Percentiles rank a stretch among this genome's conserved stretches.
phyloP scores from a whole-genome alignment of 768 basidiomycete species.

The Hericium rajendrae region DNA sequence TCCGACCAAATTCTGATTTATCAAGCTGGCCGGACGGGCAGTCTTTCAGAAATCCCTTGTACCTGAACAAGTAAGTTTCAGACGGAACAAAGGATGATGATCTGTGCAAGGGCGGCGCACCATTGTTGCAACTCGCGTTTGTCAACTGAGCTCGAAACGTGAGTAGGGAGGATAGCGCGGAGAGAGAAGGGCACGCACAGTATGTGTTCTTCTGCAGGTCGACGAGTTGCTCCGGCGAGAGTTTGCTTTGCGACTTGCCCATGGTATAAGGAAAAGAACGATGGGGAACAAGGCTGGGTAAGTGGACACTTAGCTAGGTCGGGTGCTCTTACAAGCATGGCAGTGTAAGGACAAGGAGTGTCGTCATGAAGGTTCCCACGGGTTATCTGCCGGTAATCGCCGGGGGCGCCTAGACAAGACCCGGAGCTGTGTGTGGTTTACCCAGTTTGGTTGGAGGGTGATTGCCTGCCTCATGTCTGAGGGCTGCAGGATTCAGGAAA shows the following conservation, averaged over 20 bases:
- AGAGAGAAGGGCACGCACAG: constrained; percentile 41
- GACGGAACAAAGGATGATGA: constrained; percentile 3
- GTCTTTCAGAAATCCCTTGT: constrained; percentile 99
- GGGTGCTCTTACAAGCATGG: neutral
- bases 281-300: too few species aligned
- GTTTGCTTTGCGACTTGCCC: constrained; percentile 97
- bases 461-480: constrained; percentile 3
- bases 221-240: constrained; percentile 85
- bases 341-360: neutral
- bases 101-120: constrained; percentile 28
- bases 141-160: constrained; percentile 51
- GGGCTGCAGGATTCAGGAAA: constrained; percentile 3
- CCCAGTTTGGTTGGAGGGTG: neutral
- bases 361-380: neutral
- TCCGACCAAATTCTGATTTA: constrained; percentile 90
- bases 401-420: neutral
- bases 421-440: neutral
- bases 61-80: constrained; percentile 41
- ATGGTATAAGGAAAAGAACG: constrained; percentile 35
- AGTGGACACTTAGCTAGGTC: neutral
- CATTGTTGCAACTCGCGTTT: constrained; percentile 97
- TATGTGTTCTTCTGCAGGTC: constrained; percentile 98
- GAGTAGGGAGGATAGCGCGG: constrained; percentile 12
- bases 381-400: neutral
- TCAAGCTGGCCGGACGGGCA: constrained; percentile 96